Percentiles rank a stretch among this genome's conserved stretches.
Conservation (phyloP, 164 flowering plant species). For the Protea cynaroides region DNA sequence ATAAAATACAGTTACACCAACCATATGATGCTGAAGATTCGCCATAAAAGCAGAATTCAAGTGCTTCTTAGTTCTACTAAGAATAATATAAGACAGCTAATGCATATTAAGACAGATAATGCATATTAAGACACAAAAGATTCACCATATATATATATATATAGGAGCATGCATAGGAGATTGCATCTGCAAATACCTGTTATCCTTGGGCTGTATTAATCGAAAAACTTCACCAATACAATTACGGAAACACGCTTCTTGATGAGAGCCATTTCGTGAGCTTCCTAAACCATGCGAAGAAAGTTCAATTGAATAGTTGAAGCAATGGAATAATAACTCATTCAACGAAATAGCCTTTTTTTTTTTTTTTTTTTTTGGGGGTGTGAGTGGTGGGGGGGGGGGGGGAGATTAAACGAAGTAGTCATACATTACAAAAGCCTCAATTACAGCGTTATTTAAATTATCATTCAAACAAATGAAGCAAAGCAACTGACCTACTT, state of each 20-base stretch:
- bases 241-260: constrained; percentile 17
- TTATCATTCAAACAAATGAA: not conserved
- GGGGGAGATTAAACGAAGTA: not conserved
- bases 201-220: constrained; percentile 25
- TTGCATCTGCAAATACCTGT: constrained; percentile 28
- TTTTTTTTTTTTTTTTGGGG: too few relatives aligned
- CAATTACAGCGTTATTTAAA: not conserved
- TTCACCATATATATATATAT: too few relatives aligned
- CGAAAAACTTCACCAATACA: constrained; percentile 49
- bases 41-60: too few relatives aligned
- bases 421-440: not conserved
- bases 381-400: too few relatives aligned
- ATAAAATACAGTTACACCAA: too few relatives aligned
- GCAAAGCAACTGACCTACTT: constrained; percentile 23
- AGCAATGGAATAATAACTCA: not conserved
- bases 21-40: too few relatives aligned
- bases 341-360: not conserved
- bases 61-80: too few relatives aligned
- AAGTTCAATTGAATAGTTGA: not conserved
- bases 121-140: too few relatives aligned
- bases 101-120: too few relatives aligned
- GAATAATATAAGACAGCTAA: too few relatives aligned
- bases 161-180: not conserved
- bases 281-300: constrained; percentile 22
- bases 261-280: constrained; percentile 13